Evolutionary conservation across 495 filamentous ascomycete genomes (phyloP), one percentile per base, ranked within the genome.

Genomic region (Penicillium roqueforti): DNA sequence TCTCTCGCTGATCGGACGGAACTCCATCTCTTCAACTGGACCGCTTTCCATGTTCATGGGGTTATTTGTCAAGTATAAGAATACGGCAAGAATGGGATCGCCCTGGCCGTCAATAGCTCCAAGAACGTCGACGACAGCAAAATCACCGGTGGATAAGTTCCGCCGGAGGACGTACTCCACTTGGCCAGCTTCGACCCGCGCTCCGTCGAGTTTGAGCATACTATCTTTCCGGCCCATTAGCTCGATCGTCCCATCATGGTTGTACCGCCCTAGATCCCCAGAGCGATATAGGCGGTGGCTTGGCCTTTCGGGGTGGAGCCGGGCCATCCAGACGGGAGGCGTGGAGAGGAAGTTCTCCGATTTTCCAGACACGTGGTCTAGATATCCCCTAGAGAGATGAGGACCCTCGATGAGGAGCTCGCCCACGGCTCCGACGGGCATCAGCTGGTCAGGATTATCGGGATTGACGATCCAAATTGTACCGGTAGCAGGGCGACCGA

Each of bases 171-270:
- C 53, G 28, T 64, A 64, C 37, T 71, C 68, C 55, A 95, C 89
- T 67, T 95, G 88, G 2, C 80, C 80, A 49, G 89, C 82, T 59
- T 95, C 88, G 0, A 95, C 74, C 6, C 89, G 76, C 54, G 89
- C 87, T 0, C 89, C 89, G 10, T 88, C 77, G 0, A 95, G 76
- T 63, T 95, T 95, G 22, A 92, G 79, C 66, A 92, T 86, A 51
- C 88, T 85, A 61, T 95, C 89, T 2, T 81, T 83, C 10, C 89
- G 80, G 2, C 89, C 89, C 8, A 88, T 66, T 47, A 91, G 88
- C 44, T 87, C 82, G 45, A 93, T 84, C 11, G 80, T 83, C 4
- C 77, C 82, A 58, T 92, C 84, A 48, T 87, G 77, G 9, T 86
- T 73, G 18, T 89, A 76, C 1, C 90, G 76, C 13, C 89, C 89